Evolutionary conservation across 345 rosid species (phyloP), one percentile per base, ranked within the genome.

Genomic region (Citrus glauca): DNA sequence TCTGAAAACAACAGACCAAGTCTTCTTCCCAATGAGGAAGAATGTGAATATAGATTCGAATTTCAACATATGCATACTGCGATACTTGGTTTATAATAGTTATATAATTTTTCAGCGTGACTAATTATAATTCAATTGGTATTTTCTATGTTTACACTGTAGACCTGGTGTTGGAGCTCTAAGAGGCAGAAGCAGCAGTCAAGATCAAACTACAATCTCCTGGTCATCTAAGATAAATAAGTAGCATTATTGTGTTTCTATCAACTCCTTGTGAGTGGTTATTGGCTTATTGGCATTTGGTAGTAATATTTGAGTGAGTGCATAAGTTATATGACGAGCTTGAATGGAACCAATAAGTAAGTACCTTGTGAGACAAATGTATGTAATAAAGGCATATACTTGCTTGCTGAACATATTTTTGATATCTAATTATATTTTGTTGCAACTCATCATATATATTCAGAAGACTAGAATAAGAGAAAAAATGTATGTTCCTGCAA

Each of bases 101-200:
- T 53, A 53, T 1, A 53, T 53, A 53, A 14, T 17, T 53, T 53
- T 53, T 53, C 57, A 17, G 20, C 2, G 22, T 17, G 57, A 53
- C 57, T 17, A 17, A 17, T 53, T 19, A 53, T 17, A 53, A 53
- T 53, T 17, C 57, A 17, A 17, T 53, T 53, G 22, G 22, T 19
- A 53, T 53, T 45, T 13, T 53, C 5, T 16, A 53, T 53, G 57
- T 17, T 53, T 17, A 53, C 69, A 75, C 75, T 74, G 90, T 72
- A 91, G 95, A 91, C 82, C 85, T 89, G 56, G 95, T 91, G 72
- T 78, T 91, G 91, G 95, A 91, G 91, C 93, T 91, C 77, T 90
- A 76, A 83, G 76, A 68, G 73, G 59, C 38, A 69, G 37, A 35
- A 45, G 86, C 74, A 74, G 84, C 77, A 66, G 61, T 45, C 66